Percentiles rank a stretch among this genome's conserved stretches.
Conservation (phyloP, 108 stramenopile genomes). For the Skeletonema potamos region DNA sequence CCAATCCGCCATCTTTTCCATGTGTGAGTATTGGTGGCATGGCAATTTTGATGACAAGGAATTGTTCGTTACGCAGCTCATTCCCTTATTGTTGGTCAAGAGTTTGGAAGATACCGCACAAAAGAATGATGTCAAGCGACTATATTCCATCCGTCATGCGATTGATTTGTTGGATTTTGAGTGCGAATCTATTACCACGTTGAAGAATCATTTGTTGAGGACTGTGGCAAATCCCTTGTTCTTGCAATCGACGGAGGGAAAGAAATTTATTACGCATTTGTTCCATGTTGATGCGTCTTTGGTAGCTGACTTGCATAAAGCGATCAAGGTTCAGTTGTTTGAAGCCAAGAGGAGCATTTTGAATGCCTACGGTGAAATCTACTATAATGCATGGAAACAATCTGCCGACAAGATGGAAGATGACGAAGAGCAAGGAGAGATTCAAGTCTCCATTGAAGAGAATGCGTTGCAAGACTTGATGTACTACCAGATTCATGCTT, state of each 20-base stretch:
- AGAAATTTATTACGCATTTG: slow-evolving; percentile 71
- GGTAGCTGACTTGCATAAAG: slow-evolving; percentile 64
- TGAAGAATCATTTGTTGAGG: slow-evolving; percentile 61
- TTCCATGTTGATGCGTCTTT: slow-evolving; percentile 70
- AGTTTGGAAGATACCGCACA: slow-evolving; percentile 48
- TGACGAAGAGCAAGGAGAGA: slow-evolving; percentile 26
- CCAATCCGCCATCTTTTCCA: slow-evolving; percentile 56
- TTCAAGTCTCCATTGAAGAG: slow-evolving; percentile 70
- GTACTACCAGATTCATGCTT: slow-evolving; percentile 67
- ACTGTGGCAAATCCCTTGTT: slow-evolving; percentile 75
- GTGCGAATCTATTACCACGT: slow-evolving; percentile 67
- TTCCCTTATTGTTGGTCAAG: slow-evolving; percentile 70
- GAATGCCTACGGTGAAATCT: slow-evolving; percentile 81
- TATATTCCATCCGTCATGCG: slow-evolving; percentile 72
- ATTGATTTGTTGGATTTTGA: slow-evolving; percentile 83
- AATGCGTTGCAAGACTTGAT: slow-evolving; percentile 85
- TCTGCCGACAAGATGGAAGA: slow-evolving; percentile 17
- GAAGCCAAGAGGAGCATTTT: slow-evolving; percentile 62
- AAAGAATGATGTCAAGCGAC: slow-evolving; percentile 78
- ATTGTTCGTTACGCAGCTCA: slow-evolving; percentile 67
- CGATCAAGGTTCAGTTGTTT: slow-evolving; percentile 66
- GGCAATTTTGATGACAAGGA: slow-evolving; percentile 69
- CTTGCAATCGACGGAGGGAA: slow-evolving; percentile 65
- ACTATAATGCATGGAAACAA: slow-evolving; percentile 84
- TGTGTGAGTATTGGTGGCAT: slow-evolving; percentile 92